Conservation (phyloP, 2,329 filamentous ascomycete species). For the Penicillium sp. region DNA sequence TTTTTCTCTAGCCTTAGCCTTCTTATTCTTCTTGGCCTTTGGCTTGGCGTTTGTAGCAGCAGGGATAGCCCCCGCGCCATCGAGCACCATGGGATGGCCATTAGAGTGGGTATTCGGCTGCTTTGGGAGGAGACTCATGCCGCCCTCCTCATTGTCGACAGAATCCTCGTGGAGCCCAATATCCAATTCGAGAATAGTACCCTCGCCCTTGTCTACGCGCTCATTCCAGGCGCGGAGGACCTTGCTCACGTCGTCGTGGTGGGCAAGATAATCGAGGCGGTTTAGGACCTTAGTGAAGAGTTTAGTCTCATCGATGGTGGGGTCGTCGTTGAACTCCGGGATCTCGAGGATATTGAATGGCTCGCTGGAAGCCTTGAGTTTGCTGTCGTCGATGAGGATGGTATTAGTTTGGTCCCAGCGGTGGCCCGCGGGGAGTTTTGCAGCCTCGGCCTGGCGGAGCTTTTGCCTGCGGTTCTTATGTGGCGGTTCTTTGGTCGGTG, state of each 20-base stretch:
- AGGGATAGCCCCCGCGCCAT: not conserved
- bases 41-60: not conserved
- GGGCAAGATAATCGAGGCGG: constrained; percentile 53
- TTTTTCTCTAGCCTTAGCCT: not conserved
- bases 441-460: constrained; percentile 3
- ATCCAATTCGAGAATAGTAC: constrained; percentile 24
- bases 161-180: constrained; percentile 7
- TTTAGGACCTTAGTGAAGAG: constrained; percentile 52
- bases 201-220: constrained; percentile 3
- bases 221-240: constrained; percentile 39
- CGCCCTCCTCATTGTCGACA: constrained; percentile 16
- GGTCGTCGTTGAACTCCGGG: constrained; percentile 65
- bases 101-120: not conserved
- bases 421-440: constrained; percentile 45
- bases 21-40: constrained; percentile 2
- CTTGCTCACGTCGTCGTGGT: constrained; percentile 50
- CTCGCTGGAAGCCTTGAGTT: constrained; percentile 75
- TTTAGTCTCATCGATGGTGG: constrained; percentile 41
- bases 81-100: not conserved
- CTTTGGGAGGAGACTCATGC: constrained; percentile 9
- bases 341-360: constrained; percentile 79
- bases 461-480: not conserved
- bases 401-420: constrained; percentile 82
- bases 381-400: constrained; percentile 81
- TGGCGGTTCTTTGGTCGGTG: not conserved